phyloP scores from a whole-genome alignment of 179 eudicot species.

The Nepenthes alata region DNA sequence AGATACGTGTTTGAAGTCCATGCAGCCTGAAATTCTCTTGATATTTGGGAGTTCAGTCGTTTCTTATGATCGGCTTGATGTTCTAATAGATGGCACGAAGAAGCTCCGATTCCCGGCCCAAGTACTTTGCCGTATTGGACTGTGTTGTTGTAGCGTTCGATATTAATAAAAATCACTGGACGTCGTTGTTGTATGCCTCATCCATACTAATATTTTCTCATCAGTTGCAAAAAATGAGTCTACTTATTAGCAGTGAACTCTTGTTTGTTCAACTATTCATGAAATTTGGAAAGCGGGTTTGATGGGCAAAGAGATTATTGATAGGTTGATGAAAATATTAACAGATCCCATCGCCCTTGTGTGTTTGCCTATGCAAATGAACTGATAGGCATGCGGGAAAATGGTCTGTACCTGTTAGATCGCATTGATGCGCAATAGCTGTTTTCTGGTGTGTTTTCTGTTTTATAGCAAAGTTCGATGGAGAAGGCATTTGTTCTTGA shows the following conservation, averaged over 20 bases:
- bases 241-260: slow-evolving; percentile 14
- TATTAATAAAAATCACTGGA: slow-evolving; percentile 12
- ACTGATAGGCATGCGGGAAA: no score
- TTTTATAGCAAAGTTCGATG: no score
- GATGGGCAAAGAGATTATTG: slow-evolving; percentile 4
- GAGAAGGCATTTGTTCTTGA: no score
- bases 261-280: slow-evolving; percentile 16
- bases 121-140: slow-evolving; percentile 19
- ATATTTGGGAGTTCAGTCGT: neutral
- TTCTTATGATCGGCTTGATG: neutral
- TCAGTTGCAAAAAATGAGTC: slow-evolving; percentile 11
- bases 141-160: slow-evolving; percentile 13
- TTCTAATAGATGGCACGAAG: slow-evolving; percentile 9
- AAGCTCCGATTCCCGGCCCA: slow-evolving; percentile 9
- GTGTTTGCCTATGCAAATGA: no score
- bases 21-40: slow-evolving; percentile 1
- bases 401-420: no score
- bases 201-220: slow-evolving; percentile 11
- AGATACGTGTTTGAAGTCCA: neutral
- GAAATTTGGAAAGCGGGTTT: slow-evolving; percentile 6
- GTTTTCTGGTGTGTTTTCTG: no score
- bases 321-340: neutral
- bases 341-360: no score
- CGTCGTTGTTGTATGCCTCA: slow-evolving; percentile 17
- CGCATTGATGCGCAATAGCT: no score